Conservation (phyloP, 1,284 basidiomycete species). For the Cronartium quercuum region DNA sequence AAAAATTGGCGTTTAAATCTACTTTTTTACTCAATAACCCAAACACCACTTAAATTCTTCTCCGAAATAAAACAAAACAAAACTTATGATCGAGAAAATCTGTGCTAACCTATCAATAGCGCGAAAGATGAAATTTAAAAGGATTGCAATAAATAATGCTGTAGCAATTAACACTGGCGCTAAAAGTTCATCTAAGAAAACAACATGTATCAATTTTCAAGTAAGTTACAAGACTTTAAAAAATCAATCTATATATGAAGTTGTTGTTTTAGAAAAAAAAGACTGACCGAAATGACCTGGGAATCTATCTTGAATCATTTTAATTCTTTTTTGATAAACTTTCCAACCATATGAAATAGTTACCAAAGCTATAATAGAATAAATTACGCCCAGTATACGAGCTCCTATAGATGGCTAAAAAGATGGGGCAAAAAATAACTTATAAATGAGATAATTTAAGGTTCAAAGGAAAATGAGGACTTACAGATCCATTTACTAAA, state of each 20-base stretch:
- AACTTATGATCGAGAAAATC: background rate
- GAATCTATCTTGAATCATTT: constrained; percentile 16
- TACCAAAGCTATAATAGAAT: constrained; percentile 6
- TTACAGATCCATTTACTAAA: constrained; percentile 21
- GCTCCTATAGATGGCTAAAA: constrained; percentile 25
- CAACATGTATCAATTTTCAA: background rate
- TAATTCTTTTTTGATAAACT: constrained; percentile 26
- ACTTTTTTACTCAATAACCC: background rate
- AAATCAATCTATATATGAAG: background rate
- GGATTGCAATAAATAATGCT: constrained; percentile 26
- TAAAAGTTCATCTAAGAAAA: constrained; percentile 17
- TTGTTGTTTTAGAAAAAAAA: background rate
- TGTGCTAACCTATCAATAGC: constrained; percentile 15
- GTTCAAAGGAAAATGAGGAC: background rate
- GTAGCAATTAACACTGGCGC: constrained; percentile 21
- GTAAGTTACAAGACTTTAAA: background rate
- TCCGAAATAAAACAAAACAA: background rate
- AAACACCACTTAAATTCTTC: background rate
- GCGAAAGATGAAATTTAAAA: constrained; percentile 30
- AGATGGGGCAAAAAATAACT: background rate
- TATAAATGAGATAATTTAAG: background rate
- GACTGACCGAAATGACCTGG: constrained; percentile 30
- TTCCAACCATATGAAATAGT: constrained; percentile 21
- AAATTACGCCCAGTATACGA: constrained; percentile 13
- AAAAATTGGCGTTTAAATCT: background rate